Base-by-base conservation (phyloP, 768 basidiomycete species). In the Cyclocybe aegerita region DNA sequence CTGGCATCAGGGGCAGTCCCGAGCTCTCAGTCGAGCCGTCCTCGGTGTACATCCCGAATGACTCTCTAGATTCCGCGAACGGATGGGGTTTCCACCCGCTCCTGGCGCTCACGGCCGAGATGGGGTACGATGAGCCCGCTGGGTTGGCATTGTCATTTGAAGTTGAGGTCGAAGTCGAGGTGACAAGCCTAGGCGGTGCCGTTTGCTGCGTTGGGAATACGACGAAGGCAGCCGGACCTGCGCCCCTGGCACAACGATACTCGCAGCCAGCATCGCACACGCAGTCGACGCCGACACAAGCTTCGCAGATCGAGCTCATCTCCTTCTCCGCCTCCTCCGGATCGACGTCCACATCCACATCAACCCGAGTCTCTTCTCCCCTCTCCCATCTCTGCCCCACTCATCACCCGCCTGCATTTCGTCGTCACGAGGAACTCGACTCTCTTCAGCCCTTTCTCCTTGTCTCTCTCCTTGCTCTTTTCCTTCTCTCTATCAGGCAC, bases 261-360 rank as follows among this genome's bases (percentile, higher is more conserved):
- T 59, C 8, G 54, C 58, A 29, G 58, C 58, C 6, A 48, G 54
- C 39, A 46, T 59, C 8, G 43, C 52, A 12, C 58, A 49, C 6
- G 54, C 58, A 23, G 53, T 55, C 10, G 58, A 55, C 12, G 54
- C 58, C 35, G 58, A 59, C 35, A 59, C 58, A 4, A 59, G 49
- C 31, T 45, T 47, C 16, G 55, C 58, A 35, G 16, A 56, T 34
- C 7, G 55, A 59, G 10, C 45, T 40, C 7, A 50, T 43, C 23
- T 47, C 50, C 16, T 16, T 38, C 3, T 46, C 43, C 35, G 33
- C 49, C 4, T 44, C 49, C 35, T 16, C 37, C 12, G 29, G 43
- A 12, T 46, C 37, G 12, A 16, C 39, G 9, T 9, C 30, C 15
- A 16, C 43, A 6, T 38, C 23, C 36, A 9, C 44, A 23, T 31